phyloP scores from a whole-genome alignment of 169 alveolate species.

The Plasmodium inui region DNA sequence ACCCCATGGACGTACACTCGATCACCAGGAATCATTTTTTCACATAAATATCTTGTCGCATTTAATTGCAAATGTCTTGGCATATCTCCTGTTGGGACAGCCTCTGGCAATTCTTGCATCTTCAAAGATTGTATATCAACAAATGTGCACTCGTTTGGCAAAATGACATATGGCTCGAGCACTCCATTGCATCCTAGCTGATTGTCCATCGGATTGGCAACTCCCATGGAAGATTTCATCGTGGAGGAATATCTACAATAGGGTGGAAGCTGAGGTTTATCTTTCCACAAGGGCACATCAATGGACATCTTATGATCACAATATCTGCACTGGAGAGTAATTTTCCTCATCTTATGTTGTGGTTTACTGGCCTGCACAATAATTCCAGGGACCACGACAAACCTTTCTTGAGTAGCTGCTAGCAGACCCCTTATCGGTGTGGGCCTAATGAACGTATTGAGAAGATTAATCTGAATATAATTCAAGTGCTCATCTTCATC shows the following conservation, averaged over 20 bases:
- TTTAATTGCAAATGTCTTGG: slow-evolving; percentile 91
- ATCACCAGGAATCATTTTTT: slow-evolving; percentile 97
- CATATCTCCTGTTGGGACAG: slow-evolving; percentile 94
- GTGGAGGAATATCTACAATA: slow-evolving; percentile 84
- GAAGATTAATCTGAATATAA: slow-evolving; percentile 83
- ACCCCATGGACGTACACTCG: slow-evolving; percentile 97
- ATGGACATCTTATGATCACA: slow-evolving; percentile 92
- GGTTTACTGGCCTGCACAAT: slow-evolving; percentile 95
- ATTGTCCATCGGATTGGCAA: slow-evolving; percentile 76
- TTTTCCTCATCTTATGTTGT: slow-evolving; percentile 87
- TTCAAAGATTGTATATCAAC: slow-evolving; percentile 96
- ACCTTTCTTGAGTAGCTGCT: slow-evolving; percentile 89
- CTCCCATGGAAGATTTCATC: slow-evolving; percentile 80
- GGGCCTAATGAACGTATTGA: slow-evolving; percentile 83
- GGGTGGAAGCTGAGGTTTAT: slow-evolving; percentile 85
- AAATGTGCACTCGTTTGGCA: slow-evolving; percentile 95
- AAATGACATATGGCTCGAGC: slow-evolving; percentile 92
- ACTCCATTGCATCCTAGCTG: slow-evolving; percentile 83
- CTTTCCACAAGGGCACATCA: slow-evolving; percentile 92
- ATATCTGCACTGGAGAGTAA: slow-evolving; percentile 91
- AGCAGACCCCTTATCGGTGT: slow-evolving; percentile 82
- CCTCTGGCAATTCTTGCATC: slow-evolving; percentile 99
- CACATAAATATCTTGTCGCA: slow-evolving; percentile 94
- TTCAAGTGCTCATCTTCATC: slow-evolving; percentile 81
- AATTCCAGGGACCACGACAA: slow-evolving; percentile 96